phyloP scores from a whole-genome alignment of 1,139 yeast genomes.

The Taiozyma onychis region DNA sequence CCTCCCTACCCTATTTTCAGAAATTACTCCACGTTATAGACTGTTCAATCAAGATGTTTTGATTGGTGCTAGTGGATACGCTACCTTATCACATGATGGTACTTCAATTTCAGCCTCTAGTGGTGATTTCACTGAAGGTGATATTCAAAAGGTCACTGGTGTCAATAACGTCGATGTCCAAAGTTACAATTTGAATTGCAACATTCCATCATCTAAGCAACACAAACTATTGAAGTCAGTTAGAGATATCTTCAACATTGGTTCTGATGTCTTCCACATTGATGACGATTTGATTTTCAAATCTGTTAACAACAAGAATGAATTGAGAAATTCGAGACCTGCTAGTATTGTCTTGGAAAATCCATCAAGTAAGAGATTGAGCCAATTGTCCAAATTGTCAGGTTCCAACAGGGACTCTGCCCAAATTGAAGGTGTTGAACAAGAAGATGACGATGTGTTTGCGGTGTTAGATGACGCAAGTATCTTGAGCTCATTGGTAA shows the following conservation, averaged over 20 bases:
- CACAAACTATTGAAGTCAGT: slow-evolving; percentile 47
- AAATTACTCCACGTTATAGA: slow-evolving; percentile 44
- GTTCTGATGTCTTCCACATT: slow-evolving; percentile 46
- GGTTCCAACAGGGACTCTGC: slow-evolving; percentile 19
- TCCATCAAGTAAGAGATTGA: slow-evolving; percentile 34
- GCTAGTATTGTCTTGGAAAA: slow-evolving; percentile 43
- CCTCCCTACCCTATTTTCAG: slow-evolving; percentile 56
- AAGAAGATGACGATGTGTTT: slow-evolving; percentile 21
- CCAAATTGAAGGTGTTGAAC: slow-evolving; percentile 4
- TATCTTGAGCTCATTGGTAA: slow-evolving; percentile 28
- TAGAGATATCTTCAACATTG: slow-evolving; percentile 56
- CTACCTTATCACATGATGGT: slow-evolving; percentile 4
- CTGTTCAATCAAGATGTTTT: slow-evolving; percentile 47
- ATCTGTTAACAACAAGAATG: slow-evolving; percentile 34
- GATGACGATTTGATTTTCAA: slow-evolving; percentile 52
- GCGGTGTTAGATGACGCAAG: slow-evolving; percentile 29
- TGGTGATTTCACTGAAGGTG: background rate
- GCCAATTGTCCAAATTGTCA: slow-evolving; percentile 25
- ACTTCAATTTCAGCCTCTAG: background rate
- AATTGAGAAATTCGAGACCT: slow-evolving; percentile 32
- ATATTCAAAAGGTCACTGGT: slow-evolving; percentile 30
- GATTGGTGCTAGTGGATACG: slow-evolving; percentile 43
- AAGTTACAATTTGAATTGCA: slow-evolving; percentile 24
- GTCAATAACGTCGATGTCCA: slow-evolving; percentile 29
- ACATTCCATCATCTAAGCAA: slow-evolving; percentile 30